Evolutionary conservation across 768 basidiomycete genomes (phyloP), one percentile per base, ranked within the genome.

Genomic region (Suillus lakei): DNA sequence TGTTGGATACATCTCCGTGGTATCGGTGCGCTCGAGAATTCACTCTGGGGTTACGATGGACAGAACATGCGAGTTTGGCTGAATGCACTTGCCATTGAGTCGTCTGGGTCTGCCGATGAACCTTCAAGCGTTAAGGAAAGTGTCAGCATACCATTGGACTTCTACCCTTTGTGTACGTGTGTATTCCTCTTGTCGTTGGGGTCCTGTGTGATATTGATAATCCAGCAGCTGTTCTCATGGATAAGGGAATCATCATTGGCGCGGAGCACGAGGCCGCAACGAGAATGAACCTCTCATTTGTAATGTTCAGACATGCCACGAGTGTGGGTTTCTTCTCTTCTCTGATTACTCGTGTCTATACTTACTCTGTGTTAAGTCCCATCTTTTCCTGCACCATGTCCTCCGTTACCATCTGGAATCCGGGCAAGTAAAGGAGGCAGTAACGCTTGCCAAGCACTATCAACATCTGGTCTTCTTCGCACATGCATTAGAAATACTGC

Each of bases 1-100:
- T 99, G 96, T 77, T 99, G 97, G 97, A 98, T 96, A 62, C 97
- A 98, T 81, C 82, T 99, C 50, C 88, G 92, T 44, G 97, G 97
- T 2, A 95, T 99, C 46, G 93, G 91, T 7, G 88, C 93, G 2
- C 80, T 99, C 55, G 97, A 99, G 74, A 99, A 99, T 78, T 98
- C 96, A 7, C 81, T 99, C 26, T 99, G 97, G 97, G 97, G 91
- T 1, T 99, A 94, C 76, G 97, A 98, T 68, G 97, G 96, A 3
- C 84, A 87, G 66, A 88, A 88, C 12, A 91, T 99, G 70, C 83
- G 95, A 36, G 89, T 99, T 18, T 99, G 98, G 98, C 81, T 99
- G 30, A 96, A 99, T 74, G 97, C 97, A 5, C 83, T 99, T 59
- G 88, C 94, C 1, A 93, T 99, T 63, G 97, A 98, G 74, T 81